Percentiles rank a stretch among this genome's conserved stretches.
These are phyloP conservation scores for Bipolaris oryzae DNA, from an alignment of 2,329 filamentous ascomycete species.

Conservation along the genomic window DNA sequence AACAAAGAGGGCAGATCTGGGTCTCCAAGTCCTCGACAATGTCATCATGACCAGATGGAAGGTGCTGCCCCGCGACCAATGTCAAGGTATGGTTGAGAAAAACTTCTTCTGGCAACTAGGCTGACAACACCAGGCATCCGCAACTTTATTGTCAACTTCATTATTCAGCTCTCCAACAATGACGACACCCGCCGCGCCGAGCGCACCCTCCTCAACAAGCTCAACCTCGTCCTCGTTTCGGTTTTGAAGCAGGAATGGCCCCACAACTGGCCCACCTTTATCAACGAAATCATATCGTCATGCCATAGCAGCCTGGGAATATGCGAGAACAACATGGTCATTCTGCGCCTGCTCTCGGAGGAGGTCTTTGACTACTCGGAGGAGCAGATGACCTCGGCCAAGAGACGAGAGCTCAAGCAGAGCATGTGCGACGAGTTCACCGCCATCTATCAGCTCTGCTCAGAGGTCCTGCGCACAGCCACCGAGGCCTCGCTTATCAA, in stretches of 20 bases:
- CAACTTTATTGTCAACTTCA: constrained; percentile 99
- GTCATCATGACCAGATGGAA: constrained; percentile 99
- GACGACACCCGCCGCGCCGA: constrained; percentile 86
- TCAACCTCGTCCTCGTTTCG: constrained; percentile 95
- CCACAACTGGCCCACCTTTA: constrained; percentile 99
- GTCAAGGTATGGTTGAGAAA: constrained; percentile 70
- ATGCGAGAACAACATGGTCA: constrained; percentile 99
- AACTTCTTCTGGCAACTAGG: background rate
- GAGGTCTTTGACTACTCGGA: constrained; percentile 99
- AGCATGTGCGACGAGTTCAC: constrained; percentile 99
- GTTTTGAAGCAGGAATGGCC: constrained; percentile 99
- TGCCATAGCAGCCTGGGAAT: constrained; percentile 95
- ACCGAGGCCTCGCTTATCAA: constrained; percentile 88
- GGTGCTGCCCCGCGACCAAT: constrained; percentile 93
- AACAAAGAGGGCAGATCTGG: constrained; percentile 69
- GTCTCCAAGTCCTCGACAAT: constrained; percentile 94
- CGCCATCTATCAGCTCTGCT: constrained; percentile 96
- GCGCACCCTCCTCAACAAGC: constrained; percentile 93
- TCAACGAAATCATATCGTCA: constrained; percentile 98
- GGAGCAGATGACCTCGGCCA: constrained; percentile 98
- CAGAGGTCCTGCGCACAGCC: constrained; percentile 89
- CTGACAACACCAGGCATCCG: constrained; percentile 73
- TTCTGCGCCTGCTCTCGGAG: constrained; percentile 91
- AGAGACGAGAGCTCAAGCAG: constrained; percentile 94
- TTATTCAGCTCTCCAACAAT: constrained; percentile 88